Evolutionary conservation across 2,329 filamentous ascomycete species (phyloP), one percentile per base, ranked within the genome.

Genomic region (Chrysoporthe cubensis): DNA sequence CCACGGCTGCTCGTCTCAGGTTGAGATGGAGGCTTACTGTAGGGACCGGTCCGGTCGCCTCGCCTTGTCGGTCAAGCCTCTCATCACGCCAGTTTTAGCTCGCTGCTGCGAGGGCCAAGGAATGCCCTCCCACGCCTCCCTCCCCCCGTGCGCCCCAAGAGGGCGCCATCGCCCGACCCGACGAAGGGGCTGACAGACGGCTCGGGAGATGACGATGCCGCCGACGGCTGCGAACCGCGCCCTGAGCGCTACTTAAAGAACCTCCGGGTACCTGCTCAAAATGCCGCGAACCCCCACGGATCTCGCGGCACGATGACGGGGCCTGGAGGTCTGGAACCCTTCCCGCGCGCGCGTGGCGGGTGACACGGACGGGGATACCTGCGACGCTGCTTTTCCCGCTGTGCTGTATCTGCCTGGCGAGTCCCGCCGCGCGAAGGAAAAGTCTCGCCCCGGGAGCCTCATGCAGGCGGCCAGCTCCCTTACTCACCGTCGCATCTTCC

Each of bases 221-320:
- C 40, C 2, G n/a, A 34, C n/a, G 58, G 58, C 58, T 34, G 40
- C 26, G 14, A 48, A n/a, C 21, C 18, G 26, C 43, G 46, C 46
- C 60, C 44, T 21, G 37, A 34, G 37, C 18, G 37, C 32, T 14
- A 56, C 61, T 26, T 26, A 26, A 42, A 34, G 16, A 63, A n/a
- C 2, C 26, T 34, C 13, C 57, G 56, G 43, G 52, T 66, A 62
- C 34, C 64, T 50, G 59, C 26, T 61, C 57, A 32, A 46, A 34
- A 61, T 63, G 57, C 57, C 42, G 46, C 64, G 44, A 54, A 69
- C 64, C 64, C 67, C 67, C 67, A 69, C 67, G 67, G 37, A 56
- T 18, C 56, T 42, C 50, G 57, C 56, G 34, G 46, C 40, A 16
- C 56, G n/a, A 65, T 52, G 64, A 52, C 34, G 48, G 48, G 21